Evolutionary conservation across 495 filamentous ascomycete species (phyloP), one percentile per base, ranked within the genome.

Genomic region (Neurospora sp.): DNA sequence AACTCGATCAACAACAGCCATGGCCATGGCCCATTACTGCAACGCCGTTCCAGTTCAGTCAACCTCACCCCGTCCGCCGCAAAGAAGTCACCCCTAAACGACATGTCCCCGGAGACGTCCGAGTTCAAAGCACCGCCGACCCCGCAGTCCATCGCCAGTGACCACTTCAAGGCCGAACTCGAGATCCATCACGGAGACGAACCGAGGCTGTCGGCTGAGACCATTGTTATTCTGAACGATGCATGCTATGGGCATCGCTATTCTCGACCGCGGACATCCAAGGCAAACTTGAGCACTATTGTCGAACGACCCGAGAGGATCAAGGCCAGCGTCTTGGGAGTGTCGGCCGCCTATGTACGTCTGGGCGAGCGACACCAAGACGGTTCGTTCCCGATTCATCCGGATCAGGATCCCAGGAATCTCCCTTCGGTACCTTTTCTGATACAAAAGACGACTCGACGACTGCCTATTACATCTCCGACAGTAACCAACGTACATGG

Each of bases 231-330:
- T 40, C 78, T 98, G 4, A 93, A 98, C 72, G 96, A 99, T 80
- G 89, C 90, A 69, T 97, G 95, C 82, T 99, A 98, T 76, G 94
- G 93, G 12, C 96, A 99, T 80, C 90, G 92, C 1, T 98, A 87
- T 77, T 92, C 93, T 14, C 87, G 96, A 31, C 93, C 93, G n/a
- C 89, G 90, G 44, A 89, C 91, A 0, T 88, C 87, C 3, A 89
- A 88, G 70, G 84, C 83, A 3, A 85, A 84, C 4, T 84, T 98
- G 0, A 88, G 78, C 70, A 90, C 87, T 48, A 95, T 98, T 68
- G 93, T 98, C 16, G 96, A 99, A 81, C 86, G 95, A 42, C 96
- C 96, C 39, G 96, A 99, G 83, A 88, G 96, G 42, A 90, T 99
- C 68, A 93, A 92, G 74, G 96, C 96, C 6, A 89, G 89, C 74